Evolutionary conservation across 2,329 filamentous ascomycete species (phyloP), one percentile per base, ranked within the genome.

Genomic region (Phaeosphaeriaceae sp.): DNA sequence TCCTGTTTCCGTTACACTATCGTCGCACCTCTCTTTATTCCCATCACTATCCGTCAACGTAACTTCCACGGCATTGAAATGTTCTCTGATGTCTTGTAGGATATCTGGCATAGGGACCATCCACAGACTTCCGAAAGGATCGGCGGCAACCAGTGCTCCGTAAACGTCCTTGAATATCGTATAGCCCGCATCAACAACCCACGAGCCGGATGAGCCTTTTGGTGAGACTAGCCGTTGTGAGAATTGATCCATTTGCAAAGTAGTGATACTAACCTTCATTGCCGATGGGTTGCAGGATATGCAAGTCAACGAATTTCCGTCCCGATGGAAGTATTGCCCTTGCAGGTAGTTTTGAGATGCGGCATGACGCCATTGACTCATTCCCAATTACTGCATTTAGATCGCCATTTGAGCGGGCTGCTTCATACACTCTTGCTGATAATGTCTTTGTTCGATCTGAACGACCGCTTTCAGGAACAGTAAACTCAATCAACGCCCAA

Each of bases 61-160:
- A 16, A 42, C 45, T 38, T 43, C 28, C 12, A 23, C 21, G 2
- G 47, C 47, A 12, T 33, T 30, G 11, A 48, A 15, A 20, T 12
- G 28, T 9, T 48, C 15, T 16, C 26, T 28, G 5, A 56, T 39
- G 13, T 51, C 52, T 7, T 36, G n/a, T 3, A 56, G 35, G 7
- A 47, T 50, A 13, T 56, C 55, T 1, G 11, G 13, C 11, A 53
- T 17, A 13, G 49, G 52, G 6, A 55, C 23, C n/a, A 56, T 41
- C 23, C 47, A 53, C 11, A 53, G 16, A 13, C 45, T 40, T 23
- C 36, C 49, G 13, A 47, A 34, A 6, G 34, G 4, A 43, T 56
- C 55, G 20, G 47, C 41, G 6, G 55, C 55, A 11, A 49, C 36
- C 11, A 53, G 12, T 6, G 44, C 36, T 4, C 55, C 49, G 30